phyloP scores from a whole-genome alignment of 768 basidiomycete species.

The Mycena venus region DNA sequence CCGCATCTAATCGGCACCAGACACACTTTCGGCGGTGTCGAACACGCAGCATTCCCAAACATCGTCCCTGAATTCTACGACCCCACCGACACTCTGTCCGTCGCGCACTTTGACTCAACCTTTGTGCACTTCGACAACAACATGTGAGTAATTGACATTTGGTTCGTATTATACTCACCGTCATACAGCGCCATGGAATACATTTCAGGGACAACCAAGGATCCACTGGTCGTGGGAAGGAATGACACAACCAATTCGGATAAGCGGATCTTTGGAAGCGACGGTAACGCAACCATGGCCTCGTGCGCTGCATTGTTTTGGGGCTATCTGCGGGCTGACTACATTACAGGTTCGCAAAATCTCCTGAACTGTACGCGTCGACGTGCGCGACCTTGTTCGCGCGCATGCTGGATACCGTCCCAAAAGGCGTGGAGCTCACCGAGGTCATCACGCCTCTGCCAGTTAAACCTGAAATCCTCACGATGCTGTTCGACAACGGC shows the following conservation, averaged over 20 bases:
- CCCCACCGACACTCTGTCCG: not conserved
- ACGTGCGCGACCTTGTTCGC: too few relatives aligned
- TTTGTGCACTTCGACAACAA: not conserved
- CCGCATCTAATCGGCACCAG: too few relatives aligned
- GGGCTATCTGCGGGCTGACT: not conserved
- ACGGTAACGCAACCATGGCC: not conserved
- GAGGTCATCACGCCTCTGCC: slow-evolving; percentile 2
- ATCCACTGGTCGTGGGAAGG: not conserved
- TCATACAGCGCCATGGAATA: not conserved
- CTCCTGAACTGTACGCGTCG: not conserved
- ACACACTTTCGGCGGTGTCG: not conserved
- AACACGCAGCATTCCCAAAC: not conserved
- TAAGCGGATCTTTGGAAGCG: not conserved
- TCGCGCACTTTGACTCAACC: slow-evolving; percentile 3
- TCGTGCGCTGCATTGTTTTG: not conserved
- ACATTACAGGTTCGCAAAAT: not conserved
- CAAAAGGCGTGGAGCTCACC: not conserved
- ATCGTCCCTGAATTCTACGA: not conserved
- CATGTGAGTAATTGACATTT: slow-evolving; percentile 2
- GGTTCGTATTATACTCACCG: not conserved
- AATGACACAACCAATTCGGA: too few relatives aligned
- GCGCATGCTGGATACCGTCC: slow-evolving; percentile 1
- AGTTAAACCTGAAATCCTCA: not conserved
- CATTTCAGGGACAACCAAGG: not conserved
- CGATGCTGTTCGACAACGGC: not conserved